A percentile compares a stretch with the other conserved stretches of the same genome.
Evolutionary conservation across 2,329 filamentous ascomycete genomes (phyloP).

Genomic region (Apiospora aurea): DNA sequence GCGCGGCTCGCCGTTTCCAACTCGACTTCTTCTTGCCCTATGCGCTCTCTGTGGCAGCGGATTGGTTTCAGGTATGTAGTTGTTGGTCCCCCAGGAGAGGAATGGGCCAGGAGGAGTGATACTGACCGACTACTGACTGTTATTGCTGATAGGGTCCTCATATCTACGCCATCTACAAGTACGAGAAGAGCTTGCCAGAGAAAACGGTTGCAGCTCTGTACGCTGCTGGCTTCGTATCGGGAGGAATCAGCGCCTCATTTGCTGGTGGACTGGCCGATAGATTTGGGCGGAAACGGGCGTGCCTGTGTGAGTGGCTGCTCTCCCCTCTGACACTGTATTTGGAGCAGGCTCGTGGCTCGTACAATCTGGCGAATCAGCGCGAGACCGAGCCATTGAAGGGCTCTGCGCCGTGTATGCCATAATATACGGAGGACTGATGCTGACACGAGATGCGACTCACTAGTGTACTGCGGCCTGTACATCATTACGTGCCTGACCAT

Average conservation of each 20-base stretch:
- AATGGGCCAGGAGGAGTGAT: neutral
- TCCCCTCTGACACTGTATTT: neutral
- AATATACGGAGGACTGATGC: neutral
- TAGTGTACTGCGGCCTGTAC: conserved; percentile 61
- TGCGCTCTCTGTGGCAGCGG: conserved; percentile 4
- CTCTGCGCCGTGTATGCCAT: neutral
- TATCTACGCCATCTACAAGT: conserved; percentile 60
- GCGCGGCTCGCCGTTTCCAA: conserved; percentile 16
- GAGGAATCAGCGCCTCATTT: conserved; percentile 53
- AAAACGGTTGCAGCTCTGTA: conserved; percentile 46
- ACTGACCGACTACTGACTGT: neutral
- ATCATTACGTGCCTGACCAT: conserved; percentile 59
- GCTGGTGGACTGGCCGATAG: conserved; percentile 49
- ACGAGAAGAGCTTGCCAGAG: conserved; percentile 48
- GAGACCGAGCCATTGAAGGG: neutral
- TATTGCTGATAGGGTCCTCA: conserved; percentile 49
- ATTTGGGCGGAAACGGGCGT: conserved; percentile 57
- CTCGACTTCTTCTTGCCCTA: conserved; percentile 16
- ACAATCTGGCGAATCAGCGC: neutral
- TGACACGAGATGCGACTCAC: conserved; percentile 23
- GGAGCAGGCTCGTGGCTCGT: neutral
- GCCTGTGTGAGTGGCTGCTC: conserved; percentile 36
- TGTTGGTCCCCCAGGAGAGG: too few species aligned
- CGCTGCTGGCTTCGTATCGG: conserved; percentile 56
- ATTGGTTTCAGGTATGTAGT: conserved; percentile 17